phyloP scores from a whole-genome alignment of 2,329 filamentous ascomycete genomes.

The Microcyclospora pomicola region DNA sequence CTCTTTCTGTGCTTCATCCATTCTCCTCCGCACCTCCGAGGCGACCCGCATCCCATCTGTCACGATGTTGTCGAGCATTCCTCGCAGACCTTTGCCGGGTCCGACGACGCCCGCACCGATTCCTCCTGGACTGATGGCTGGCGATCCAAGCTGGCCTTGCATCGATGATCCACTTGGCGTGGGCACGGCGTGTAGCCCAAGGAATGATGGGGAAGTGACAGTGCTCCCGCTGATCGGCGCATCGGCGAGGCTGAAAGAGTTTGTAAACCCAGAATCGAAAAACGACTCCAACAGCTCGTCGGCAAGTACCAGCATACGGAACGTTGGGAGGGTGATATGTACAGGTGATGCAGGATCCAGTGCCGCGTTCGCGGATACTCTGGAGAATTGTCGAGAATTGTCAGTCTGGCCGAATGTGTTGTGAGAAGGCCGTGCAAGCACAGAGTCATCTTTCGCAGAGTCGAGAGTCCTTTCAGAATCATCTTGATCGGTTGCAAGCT shows the following conservation, averaged over 20 bases:
- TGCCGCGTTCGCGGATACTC: conserved; percentile 69
- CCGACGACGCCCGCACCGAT: conserved; percentile 41
- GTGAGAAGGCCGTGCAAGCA: conserved; percentile 15
- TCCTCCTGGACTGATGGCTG: conserved; percentile 18
- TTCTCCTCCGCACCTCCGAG: conserved; percentile 75
- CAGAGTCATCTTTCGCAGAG: conserved; percentile 10
- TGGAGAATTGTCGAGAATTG: conserved; percentile 23
- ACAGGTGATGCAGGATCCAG: conserved; percentile 86
- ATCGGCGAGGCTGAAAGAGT: conserved; percentile 79
- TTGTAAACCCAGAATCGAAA: conserved; percentile 89
- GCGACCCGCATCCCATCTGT: conserved; percentile 95
- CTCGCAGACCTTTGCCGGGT: conserved; percentile 63
- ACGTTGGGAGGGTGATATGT: conserved; percentile 91
- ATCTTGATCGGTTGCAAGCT: conserved; percentile 9
- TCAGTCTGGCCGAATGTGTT: conserved; percentile 21
- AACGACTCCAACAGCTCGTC: conserved; percentile 94
- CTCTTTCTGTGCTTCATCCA: conserved; percentile 91
- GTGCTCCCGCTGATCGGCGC: conserved; percentile 35
- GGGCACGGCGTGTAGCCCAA: conserved; percentile 47
- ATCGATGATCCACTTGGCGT: background rate
- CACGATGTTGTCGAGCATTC: conserved; percentile 93
- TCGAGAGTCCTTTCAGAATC: background rate
- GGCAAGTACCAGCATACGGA: conserved; percentile 95
- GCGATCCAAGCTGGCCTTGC: conserved; percentile 2
- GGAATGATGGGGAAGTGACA: conserved; percentile 47